Evolutionary conservation across 257 asterid genomes (phyloP).

Genomic region (Handroanthus guayacan): DNA sequence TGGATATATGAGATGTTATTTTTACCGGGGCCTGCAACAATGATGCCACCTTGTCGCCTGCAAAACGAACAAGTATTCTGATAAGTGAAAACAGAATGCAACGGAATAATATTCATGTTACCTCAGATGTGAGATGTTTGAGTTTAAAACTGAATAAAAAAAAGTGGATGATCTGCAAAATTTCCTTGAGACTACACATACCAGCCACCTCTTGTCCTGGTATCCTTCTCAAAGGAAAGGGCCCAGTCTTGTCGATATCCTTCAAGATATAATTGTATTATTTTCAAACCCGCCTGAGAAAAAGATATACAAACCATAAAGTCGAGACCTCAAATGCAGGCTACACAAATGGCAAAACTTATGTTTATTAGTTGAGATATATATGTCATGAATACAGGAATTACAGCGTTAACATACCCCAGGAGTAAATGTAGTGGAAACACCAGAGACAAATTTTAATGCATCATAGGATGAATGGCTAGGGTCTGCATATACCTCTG

Average conservation of each 20-base stretch:
- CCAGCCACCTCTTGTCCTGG: slow-evolving; percentile 98
- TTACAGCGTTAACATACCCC: slow-evolving; percentile 61
- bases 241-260: slow-evolving; percentile 97
- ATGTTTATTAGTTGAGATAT: neutral
- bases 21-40: slow-evolving; percentile 97
- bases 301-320: neutral
- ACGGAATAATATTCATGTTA: neutral
- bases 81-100: neutral
- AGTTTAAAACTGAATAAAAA: neutral
- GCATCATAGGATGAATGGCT: slow-evolving; percentile 79
- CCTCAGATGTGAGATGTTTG: neutral
- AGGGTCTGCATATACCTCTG: slow-evolving; percentile 98
- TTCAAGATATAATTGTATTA: slow-evolving; percentile 77
- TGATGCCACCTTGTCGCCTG: slow-evolving; percentile 97
- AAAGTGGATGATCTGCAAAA: neutral
- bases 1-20: slow-evolving; percentile 73
- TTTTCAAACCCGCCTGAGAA: slow-evolving; percentile 62
- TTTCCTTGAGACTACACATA: slow-evolving; percentile 38
- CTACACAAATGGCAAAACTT: slow-evolving; percentile 3
- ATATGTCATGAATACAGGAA: slow-evolving; percentile 22
- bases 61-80: slow-evolving; percentile 32
- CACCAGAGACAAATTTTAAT: slow-evolving; percentile 77
- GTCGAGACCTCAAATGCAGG: slow-evolving; percentile 13
- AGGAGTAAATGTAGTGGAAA: slow-evolving; percentile 83
- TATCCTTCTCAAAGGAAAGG: slow-evolving; percentile 93